Percentiles rank a stretch among this genome's conserved stretches.
Conservation (phyloP, 768 basidiomycete species). For the Peribolospora baueri region DNA sequence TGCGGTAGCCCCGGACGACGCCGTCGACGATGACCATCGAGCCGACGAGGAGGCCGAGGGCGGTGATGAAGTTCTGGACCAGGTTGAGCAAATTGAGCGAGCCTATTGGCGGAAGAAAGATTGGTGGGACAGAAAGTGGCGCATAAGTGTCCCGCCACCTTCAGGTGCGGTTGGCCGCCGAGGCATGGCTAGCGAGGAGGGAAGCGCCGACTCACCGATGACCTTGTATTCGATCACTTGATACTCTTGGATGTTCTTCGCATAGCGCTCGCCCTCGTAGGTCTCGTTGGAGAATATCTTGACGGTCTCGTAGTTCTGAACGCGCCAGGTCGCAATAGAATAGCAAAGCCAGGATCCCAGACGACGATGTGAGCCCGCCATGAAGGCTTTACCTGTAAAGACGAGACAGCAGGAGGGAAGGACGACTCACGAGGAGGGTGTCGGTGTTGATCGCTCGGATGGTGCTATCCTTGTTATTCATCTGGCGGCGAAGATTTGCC, state of each 20-base stretch:
- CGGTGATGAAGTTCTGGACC: slow-evolving; percentile 58
- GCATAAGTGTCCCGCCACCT: no score
- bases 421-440: slow-evolving; percentile 27
- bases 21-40: slow-evolving; percentile 50
- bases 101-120: background rate
- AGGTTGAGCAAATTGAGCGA: slow-evolving; percentile 49
- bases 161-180: no score
- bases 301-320: slow-evolving; percentile 32
- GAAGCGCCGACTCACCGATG: slow-evolving; percentile 25
- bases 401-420: no score
- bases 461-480: slow-evolving; percentile 12
- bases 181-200: no score
- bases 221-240: slow-evolving; percentile 51
- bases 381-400: no score
- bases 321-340: no score
- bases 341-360: no score
- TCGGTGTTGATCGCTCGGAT: slow-evolving; percentile 67
- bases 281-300: slow-evolving; percentile 75
- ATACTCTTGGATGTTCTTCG: slow-evolving; percentile 44
- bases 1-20: slow-evolving; percentile 32
- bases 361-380: no score
- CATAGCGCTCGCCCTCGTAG: slow-evolving; percentile 48
- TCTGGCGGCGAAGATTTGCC: background rate
- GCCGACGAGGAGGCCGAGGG: slow-evolving; percentile 55
- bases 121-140: slow-evolving; percentile 14